Evolutionary conservation across 1,284 basidiomycete species (phyloP).

Genomic region (Polyporus tsugae): DNA sequence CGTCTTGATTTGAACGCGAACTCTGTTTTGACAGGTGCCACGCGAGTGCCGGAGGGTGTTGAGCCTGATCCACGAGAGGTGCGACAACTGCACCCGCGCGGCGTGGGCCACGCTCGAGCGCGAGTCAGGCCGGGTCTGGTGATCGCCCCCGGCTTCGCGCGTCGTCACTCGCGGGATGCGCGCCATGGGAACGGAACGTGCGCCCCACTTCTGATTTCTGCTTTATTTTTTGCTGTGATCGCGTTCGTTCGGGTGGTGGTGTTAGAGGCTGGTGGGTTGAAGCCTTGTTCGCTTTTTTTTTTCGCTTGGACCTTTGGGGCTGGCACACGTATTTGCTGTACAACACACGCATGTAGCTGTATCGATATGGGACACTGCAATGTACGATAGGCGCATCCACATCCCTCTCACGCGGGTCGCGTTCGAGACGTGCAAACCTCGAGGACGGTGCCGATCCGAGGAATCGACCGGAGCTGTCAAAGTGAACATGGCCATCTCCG

Average conservation of each 20-base stretch:
- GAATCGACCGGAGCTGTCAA: not conserved
- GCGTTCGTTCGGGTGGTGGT: not conserved
- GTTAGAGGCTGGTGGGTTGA: not conserved
- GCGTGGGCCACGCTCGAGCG: constrained; percentile 42
- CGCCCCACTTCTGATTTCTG: not conserved
- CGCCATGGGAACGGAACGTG: not conserved
- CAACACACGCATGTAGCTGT: constrained; percentile 11
- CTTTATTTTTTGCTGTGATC: not conserved
- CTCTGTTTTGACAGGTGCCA: constrained; percentile 33
- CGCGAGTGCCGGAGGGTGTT: constrained; percentile 39
- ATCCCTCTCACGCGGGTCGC: not conserved
- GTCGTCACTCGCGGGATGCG: not conserved
- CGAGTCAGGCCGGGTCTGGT: constrained; percentile 37
- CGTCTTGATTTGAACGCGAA: not conserved
- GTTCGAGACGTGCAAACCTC: not conserved
- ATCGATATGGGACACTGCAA: constrained; percentile 11
- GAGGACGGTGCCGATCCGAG: not conserved
- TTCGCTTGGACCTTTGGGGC: not conserved
- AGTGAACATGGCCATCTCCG: not conserved
- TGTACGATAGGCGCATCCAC: constrained; percentile 7
- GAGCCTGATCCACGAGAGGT: constrained; percentile 42
- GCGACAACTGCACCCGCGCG: constrained; percentile 39
- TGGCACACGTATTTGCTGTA: constrained; percentile 6
- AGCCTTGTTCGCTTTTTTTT: not conserved
- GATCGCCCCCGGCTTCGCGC: constrained; percentile 9